Evolutionary conservation across 2,329 filamentous ascomycete species (phyloP), one percentile per base, ranked within the genome.

Genomic region (Fusarium lyarnte): DNA sequence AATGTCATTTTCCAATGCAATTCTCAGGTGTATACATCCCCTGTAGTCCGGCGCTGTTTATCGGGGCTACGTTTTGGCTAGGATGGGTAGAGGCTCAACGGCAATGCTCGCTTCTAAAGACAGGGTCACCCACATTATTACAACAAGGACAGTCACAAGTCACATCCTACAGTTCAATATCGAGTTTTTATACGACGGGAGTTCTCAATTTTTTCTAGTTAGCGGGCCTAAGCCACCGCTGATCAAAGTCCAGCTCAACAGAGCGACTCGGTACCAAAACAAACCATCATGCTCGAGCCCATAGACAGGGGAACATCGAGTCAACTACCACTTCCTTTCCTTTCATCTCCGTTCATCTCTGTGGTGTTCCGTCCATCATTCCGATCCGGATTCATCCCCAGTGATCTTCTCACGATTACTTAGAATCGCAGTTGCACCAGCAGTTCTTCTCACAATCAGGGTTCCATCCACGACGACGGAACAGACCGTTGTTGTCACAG

Each of bases 401-500:
- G 5, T 29, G 21, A 39, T 43, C 21, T 3, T 33, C 16, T 21
- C 19, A 27, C 31, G 31, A 57, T 16, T 38, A 33, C 61, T 66
- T 66, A n/a, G 49, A 39, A 35, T 66, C 63, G 25, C 63, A 66
- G 29, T 51, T 49, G 51, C 63, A 66, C 49, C 49, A 66, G 42
- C 63, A 66, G 51, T 51, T 21, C 61, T 58, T 57, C 13, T 66
- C 63, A 10, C 63, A 66, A 19, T 59, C 42, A 2, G 63, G 61
- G 63, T 66, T 42, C 61, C 60, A 66, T 27, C 29, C 61, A 2
- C 49, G 63, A 7, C 49, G 61, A 17, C 21, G 11, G 4, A 66
- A 66, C 1, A 33, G 54, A 14, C 63, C 63, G 25, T 21, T 39
- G 38, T 58, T 41, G 2, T 66, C 61, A 17, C 63, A 66, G 7